phyloP scores from a whole-genome alignment of 2,329 filamentous ascomycete species.

The Ophiosphaerella narmari region DNA sequence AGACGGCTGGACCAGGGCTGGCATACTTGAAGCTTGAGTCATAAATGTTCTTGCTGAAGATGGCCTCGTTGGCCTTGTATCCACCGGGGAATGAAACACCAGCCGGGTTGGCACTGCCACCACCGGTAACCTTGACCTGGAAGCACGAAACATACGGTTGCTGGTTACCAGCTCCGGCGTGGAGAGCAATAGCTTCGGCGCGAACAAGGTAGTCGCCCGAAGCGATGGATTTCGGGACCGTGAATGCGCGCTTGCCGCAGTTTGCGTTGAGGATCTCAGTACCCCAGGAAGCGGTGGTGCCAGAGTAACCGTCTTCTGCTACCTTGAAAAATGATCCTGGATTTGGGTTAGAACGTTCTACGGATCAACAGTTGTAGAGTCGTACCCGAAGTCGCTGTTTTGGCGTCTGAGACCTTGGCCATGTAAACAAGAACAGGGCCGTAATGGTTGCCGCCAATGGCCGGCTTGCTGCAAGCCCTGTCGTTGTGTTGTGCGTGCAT shows the following conservation, averaged over 20 bases:
- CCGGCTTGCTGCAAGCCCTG: constrained; percentile 36
- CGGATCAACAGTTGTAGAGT: too few species aligned
- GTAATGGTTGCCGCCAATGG: constrained; percentile 47
- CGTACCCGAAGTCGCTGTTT: constrained; percentile 26
- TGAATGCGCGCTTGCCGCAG: constrained; percentile 44
- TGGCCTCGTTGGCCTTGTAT: constrained; percentile 39
- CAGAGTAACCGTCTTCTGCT: constrained; percentile 43
- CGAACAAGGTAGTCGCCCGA: constrained; percentile 41
- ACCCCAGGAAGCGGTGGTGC: constrained; percentile 42
- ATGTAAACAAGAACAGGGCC: constrained; percentile 46
- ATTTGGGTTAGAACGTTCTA: too few species aligned
- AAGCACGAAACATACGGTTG: constrained; percentile 46
- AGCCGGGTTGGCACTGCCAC: constrained; percentile 37
- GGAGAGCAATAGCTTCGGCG: constrained; percentile 41
- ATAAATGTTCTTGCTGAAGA: constrained; percentile 44
- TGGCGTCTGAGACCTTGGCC: constrained; percentile 45
- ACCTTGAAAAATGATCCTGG: constrained; percentile 44
- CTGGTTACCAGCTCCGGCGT: constrained; percentile 36
- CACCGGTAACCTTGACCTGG: constrained; percentile 45
- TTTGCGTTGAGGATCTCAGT: constrained; percentile 47
- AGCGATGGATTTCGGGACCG: constrained; percentile 41
- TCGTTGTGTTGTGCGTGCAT: constrained; percentile 44
- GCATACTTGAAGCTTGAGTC: constrained; percentile 41
- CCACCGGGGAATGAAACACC: constrained; percentile 43
- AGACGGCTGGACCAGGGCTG: constrained; percentile 42